These are phyloP conservation scores for Arabis hirsuta DNA, from an alignment of 345 rosid species.

Conservation along the genomic window DNA sequence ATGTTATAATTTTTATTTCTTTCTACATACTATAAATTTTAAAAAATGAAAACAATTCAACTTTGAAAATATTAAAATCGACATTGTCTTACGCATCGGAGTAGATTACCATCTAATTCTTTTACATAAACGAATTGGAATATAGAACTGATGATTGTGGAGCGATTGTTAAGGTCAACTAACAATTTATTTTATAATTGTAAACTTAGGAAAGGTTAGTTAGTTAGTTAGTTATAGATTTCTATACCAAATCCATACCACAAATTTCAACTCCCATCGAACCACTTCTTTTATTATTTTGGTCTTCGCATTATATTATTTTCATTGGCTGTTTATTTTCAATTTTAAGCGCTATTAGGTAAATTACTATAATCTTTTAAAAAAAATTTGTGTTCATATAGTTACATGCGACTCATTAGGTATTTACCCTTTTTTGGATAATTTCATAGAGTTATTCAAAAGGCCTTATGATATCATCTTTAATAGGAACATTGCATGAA, in stretches of 20 bases:
- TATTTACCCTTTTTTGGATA: not conserved
- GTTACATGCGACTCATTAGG: too few relatives aligned
- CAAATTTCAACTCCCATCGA: constrained; percentile 39
- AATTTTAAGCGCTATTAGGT: not conserved
- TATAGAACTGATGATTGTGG: not conserved
- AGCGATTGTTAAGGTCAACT: constrained; percentile 23
- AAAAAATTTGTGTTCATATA: too few relatives aligned
- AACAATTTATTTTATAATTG: not conserved
- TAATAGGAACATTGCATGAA: not conserved
- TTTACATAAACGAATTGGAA: not conserved
- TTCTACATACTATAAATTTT: too few relatives aligned
- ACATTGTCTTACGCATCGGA: too few relatives aligned
- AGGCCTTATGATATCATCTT: not conserved
- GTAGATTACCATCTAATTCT: too few relatives aligned
- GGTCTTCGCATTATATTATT: not conserved
- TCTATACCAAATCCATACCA: constrained; percentile 44
- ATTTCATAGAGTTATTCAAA: constrained; percentile 11
- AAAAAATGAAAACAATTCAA: too few relatives aligned
- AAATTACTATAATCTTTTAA: not conserved
- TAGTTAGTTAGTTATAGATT: constrained; percentile 29
- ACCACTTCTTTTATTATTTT: constrained; percentile 34
- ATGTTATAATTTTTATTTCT: too few relatives aligned
- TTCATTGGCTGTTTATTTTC: not conserved
- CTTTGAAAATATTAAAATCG: too few relatives aligned
- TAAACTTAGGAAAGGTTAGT: constrained; percentile 12